A percentile compares a stretch with the other conserved stretches of the same genome.
phyloP scores from a whole-genome alignment of 805 yeast genomes.

The Candida maris region DNA sequence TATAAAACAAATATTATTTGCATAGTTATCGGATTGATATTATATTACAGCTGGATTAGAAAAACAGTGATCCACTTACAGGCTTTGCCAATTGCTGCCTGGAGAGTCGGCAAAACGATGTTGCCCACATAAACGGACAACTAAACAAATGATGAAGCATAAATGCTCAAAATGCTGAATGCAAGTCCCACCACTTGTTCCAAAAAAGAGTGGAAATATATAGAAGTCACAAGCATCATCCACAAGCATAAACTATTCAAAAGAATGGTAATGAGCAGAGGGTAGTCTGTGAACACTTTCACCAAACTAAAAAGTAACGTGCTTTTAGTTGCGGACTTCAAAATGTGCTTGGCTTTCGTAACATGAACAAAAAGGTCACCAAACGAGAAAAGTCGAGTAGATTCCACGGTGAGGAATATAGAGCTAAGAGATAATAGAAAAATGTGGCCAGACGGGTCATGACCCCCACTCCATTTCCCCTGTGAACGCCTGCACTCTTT shows the following conservation, averaged over 20 bases:
- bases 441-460: slow-evolving; percentile 94
- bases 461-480: slow-evolving; percentile 80
- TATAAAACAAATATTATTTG: slow-evolving; percentile 74
- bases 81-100: slow-evolving; percentile 64
- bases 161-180: slow-evolving; percentile 54
- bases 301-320: slow-evolving; percentile 1
- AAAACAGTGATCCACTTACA: slow-evolving; percentile 63
- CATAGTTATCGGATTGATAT: slow-evolving; percentile 56
- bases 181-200: slow-evolving; percentile 74
- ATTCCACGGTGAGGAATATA: slow-evolving; percentile 63
- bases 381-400: slow-evolving; percentile 25
- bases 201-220: slow-evolving; percentile 75
- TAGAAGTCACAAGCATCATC: slow-evolving; percentile 81
- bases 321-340: not conserved
- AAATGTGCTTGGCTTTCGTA: slow-evolving; percentile 3
- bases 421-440: slow-evolving; percentile 70
- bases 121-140: slow-evolving; percentile 9
- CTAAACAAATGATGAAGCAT: slow-evolving; percentile 12
- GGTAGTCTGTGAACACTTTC: slow-evolving; percentile 14
- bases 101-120: slow-evolving; percentile 54
- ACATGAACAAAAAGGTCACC: slow-evolving; percentile 13
- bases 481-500: slow-evolving; percentile 52
- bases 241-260: slow-evolving; percentile 66
- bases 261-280: slow-evolving; percentile 29
- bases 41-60: slow-evolving; percentile 66